phyloP scores from a whole-genome alignment of 2,329 filamentous ascomycete species.

The Tolypocladium nubicola region DNA sequence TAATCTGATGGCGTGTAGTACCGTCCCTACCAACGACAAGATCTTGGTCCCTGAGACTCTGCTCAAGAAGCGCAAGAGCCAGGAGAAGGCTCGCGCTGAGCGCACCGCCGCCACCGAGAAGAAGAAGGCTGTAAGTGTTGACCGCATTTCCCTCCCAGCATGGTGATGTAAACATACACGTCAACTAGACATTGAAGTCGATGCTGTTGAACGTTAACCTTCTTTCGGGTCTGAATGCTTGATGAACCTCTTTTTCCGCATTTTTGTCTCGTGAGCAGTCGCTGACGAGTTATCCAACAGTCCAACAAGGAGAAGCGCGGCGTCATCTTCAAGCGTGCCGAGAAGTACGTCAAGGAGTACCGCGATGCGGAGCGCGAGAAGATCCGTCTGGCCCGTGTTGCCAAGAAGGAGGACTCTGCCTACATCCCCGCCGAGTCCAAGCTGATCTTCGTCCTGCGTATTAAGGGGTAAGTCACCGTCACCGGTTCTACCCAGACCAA shows the following conservation, averaged over 20 bases:
- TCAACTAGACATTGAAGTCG: slow-evolving; percentile 82
- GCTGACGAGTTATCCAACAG: slow-evolving; percentile 42
- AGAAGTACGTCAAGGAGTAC: slow-evolving; percentile 99
- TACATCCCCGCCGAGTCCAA: slow-evolving; percentile 92
- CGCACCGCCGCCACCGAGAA: slow-evolving; percentile 69
- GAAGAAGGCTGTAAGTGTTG: slow-evolving; percentile 77
- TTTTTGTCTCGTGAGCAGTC: slow-evolving; percentile 6
- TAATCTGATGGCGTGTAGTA: slow-evolving; percentile 64
- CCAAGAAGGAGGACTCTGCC: slow-evolving; percentile 87
- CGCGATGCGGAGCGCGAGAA: slow-evolving; percentile 97
- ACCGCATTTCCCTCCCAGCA: slow-evolving; percentile 17
- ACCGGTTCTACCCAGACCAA: too few species aligned
- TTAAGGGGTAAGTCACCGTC: slow-evolving; percentile 67
- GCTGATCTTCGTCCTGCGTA: slow-evolving; percentile 95
- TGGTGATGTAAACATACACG: slow-evolving; percentile 81
- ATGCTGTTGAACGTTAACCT: slow-evolving; percentile 99
- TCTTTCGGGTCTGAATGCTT: slow-evolving; percentile 94
- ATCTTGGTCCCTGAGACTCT: slow-evolving; percentile 98
- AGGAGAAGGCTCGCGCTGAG: slow-evolving; percentile 97
- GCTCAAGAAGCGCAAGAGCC: slow-evolving; percentile 99
- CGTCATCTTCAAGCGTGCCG: slow-evolving; percentile 99
- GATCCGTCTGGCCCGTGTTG: slow-evolving; percentile 79
- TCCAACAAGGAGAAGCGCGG: slow-evolving; percentile 97
- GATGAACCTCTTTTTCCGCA: slow-evolving; percentile 12
- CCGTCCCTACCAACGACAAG: slow-evolving; percentile 88